These are phyloP conservation scores for Purshia tridentata DNA, from an alignment of 306 rosid genomes.

Conservation along the genomic window DNA sequence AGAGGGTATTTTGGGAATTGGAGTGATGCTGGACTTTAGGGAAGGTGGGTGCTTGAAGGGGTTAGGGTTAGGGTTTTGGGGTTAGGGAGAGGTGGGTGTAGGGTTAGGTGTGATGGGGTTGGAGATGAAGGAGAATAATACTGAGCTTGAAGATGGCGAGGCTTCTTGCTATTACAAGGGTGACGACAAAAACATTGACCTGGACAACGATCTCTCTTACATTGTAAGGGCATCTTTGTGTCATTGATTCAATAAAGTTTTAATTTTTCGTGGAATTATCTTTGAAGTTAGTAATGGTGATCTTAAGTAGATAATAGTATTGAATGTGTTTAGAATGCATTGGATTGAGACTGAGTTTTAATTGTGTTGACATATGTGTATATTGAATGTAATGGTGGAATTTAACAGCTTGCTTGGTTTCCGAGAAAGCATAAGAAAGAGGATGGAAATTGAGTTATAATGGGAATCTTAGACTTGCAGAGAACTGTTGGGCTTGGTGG, in stretches of 20 bases:
- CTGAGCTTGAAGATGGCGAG: slow-evolving; percentile 79
- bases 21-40: slow-evolving; percentile 77
- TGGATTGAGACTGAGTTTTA: slow-evolving; percentile 17
- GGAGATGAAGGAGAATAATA: slow-evolving; percentile 46
- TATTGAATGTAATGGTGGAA: slow-evolving; percentile 1
- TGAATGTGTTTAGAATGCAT: slow-evolving; percentile 13
- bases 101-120: slow-evolving; percentile 32
- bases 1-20: slow-evolving; percentile 30
- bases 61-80: slow-evolving; percentile 39
- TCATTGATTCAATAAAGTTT: slow-evolving; percentile 19
- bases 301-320: slow-evolving; percentile 1
- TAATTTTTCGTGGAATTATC: slow-evolving; percentile 24
- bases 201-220: slow-evolving; percentile 61
- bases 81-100: slow-evolving; percentile 33
- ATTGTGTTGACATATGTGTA: slow-evolving; percentile 8
- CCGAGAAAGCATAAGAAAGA: no score
- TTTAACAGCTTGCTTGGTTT: neutral
- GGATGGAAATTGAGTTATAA: neutral
- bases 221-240: slow-evolving; percentile 64
- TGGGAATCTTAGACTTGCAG: neutral
- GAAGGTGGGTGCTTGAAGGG: slow-evolving; percentile 42
- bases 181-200: slow-evolving; percentile 46
- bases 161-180: slow-evolving; percentile 59
- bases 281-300: slow-evolving; percentile 21
- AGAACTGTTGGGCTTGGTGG: slow-evolving; percentile 1